Conservation (phyloP, 2,329 filamentous ascomycete species). For the Anthostomella pinea region DNA sequence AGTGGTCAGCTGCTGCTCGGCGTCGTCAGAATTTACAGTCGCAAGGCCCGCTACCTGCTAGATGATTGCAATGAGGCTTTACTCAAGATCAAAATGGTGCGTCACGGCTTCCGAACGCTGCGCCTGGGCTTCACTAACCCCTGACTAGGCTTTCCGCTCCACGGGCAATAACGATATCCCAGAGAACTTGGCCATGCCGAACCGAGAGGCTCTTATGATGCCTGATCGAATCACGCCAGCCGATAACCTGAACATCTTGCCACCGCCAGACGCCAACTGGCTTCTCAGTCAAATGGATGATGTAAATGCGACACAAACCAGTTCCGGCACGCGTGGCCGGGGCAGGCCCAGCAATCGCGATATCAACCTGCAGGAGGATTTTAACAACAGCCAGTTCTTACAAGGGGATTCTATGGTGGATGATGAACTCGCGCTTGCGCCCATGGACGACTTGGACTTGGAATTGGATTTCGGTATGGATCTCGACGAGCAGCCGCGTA, state of each 20-base stretch:
- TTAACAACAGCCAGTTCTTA: constrained; percentile 76
- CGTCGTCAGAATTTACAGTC: constrained; percentile 95
- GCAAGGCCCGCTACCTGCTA: constrained; percentile 92
- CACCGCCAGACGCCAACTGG: constrained; percentile 84
- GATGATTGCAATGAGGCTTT: constrained; percentile 98
- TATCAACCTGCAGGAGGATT: constrained; percentile 67
- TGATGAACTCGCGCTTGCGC: constrained; percentile 53
- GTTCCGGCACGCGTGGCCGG: constrained; percentile 53
- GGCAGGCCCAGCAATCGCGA: constrained; percentile 52
- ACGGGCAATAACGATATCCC: constrained; percentile 94
- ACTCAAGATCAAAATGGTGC: constrained; percentile 97
- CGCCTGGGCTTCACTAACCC: constrained; percentile 31
- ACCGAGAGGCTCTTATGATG: constrained; percentile 81
- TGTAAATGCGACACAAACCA: constrained; percentile 50
- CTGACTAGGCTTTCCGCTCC: constrained; percentile 78
- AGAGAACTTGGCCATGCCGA: constrained; percentile 74
- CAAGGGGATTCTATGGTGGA: constrained; percentile 61
- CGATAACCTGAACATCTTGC: constrained; percentile 72
- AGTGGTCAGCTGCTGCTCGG: constrained; percentile 92
- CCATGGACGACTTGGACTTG: constrained; percentile 66
- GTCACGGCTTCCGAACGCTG: constrained; percentile 1
- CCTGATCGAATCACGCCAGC: constrained; percentile 92
- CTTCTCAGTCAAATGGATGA: constrained; percentile 74
- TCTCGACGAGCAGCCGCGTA: constrained; percentile 60
- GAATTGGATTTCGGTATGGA: constrained; percentile 74